phyloP scores from a whole-genome alignment of 139 green algal genomes.

The Chara braunii region DNA sequence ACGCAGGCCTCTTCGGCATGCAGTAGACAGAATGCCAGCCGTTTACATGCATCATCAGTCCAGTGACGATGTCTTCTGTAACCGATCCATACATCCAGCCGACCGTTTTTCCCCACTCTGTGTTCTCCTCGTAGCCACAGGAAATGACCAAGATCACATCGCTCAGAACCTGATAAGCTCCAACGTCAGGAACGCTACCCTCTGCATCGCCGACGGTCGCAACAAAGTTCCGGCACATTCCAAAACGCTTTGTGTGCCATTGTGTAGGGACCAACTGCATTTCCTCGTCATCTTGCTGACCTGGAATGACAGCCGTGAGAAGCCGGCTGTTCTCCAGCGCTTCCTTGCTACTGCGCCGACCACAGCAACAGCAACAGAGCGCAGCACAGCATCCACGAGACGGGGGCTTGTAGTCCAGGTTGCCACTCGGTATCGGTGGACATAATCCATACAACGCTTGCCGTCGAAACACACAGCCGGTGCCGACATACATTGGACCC shows the following conservation, averaged over 20 bases:
- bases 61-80: constrained; percentile 38
- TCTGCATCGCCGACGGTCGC: too few species aligned
- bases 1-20: constrained; percentile 24
- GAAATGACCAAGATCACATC: constrained; percentile 34
- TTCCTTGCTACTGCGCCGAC: too few species aligned
- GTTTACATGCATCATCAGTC: constrained; percentile 21
- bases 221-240: background rate
- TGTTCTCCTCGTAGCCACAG: constrained; percentile 40
- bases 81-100: constrained; percentile 38
- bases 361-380: too few species aligned
- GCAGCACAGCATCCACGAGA: too few species aligned
- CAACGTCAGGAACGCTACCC: too few species aligned
- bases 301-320: too few species aligned
- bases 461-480: constrained; percentile 19
- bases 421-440: constrained; percentile 4
- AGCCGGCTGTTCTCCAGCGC: too few species aligned
- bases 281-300: background rate
- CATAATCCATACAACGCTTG: constrained; percentile 26
- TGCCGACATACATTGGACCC: constrained; percentile 31
- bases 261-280: background rate
- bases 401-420: too few species aligned
- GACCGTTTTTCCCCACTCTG: constrained; percentile 29
- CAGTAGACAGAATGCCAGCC: constrained; percentile 36
- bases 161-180: constrained; percentile 16
- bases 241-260: background rate